Percentiles rank a stretch among this genome's conserved stretches.
These are phyloP conservation scores for Apophysomyces trapeziformis DNA, from an alignment of 371 early-diverging fungal species.

Conservation along the genomic window DNA sequence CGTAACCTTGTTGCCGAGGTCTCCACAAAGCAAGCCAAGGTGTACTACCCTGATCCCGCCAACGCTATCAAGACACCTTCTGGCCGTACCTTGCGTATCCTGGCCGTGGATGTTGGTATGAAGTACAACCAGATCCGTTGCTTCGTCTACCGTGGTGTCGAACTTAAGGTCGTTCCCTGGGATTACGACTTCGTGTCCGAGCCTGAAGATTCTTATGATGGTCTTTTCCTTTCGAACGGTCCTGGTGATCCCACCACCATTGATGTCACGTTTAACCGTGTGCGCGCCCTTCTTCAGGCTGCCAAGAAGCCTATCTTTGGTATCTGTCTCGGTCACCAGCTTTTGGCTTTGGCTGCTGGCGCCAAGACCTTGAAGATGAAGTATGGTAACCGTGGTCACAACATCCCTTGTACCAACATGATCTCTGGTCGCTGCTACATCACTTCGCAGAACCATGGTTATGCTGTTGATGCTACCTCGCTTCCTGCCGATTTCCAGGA, in stretches of 20 bases:
- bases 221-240: conserved; percentile 96
- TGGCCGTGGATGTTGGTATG: conserved; percentile 97
- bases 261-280: conserved; percentile 71
- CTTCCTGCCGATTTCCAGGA: conserved; percentile 83
- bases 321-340: conserved; percentile 97
- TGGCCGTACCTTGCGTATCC: conserved; percentile 82
- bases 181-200: conserved; percentile 87
- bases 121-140: conserved; percentile 98
- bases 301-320: conserved; percentile 93
- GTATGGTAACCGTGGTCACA: conserved; percentile 98
- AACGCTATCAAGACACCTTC: conserved; percentile 67
- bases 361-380: conserved; percentile 94
- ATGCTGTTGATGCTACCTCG: conserved; percentile 87
- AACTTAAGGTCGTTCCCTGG: conserved; percentile 95
- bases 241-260: conserved; percentile 96
- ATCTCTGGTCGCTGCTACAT: conserved; percentile 96
- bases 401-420: conserved; percentile 97
- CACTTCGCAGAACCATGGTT: conserved; percentile 97
- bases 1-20: conserved; percentile 94
- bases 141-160: conserved; percentile 92
- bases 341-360: conserved; percentile 92
- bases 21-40: conserved; percentile 75
- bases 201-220: conserved; percentile 77
- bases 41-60: conserved; percentile 73
- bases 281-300: conserved; percentile 67